phyloP scores from a whole-genome alignment of 495 filamentous ascomycete genomes.

The Hyphodiscus hymeniophilus region DNA sequence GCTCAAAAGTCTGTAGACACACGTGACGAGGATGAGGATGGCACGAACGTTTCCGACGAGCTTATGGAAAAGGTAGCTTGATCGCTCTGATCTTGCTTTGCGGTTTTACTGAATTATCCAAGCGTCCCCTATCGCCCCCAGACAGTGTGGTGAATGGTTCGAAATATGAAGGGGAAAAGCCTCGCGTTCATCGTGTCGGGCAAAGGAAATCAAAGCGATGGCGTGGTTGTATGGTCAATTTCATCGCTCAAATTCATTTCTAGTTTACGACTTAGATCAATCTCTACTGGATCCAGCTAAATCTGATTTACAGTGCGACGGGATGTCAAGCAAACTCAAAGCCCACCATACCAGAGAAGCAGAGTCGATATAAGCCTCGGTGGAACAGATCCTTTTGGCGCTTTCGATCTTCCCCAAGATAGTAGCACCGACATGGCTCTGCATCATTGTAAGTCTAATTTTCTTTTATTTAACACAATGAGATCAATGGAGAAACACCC shows the following conservation, averaged over 20 bases:
- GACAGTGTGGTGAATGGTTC: not conserved
- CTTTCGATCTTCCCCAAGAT: conserved; percentile 3
- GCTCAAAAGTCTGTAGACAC: not conserved
- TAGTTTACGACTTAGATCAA: not conserved
- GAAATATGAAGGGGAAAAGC: not conserved
- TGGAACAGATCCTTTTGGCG: conserved; percentile 3
- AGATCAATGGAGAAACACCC: not conserved
- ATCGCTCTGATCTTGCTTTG: too few species aligned
- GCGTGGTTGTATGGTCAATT: not conserved
- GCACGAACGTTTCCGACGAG: not conserved
- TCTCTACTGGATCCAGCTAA: not conserved
- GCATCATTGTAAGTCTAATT: conserved; percentile 8
- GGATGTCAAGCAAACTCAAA: not conserved
- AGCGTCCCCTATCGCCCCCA: not conserved
- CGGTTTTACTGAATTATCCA: not conserved
- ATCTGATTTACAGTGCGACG: not conserved
- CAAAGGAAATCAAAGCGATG: not conserved
- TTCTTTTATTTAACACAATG: not conserved
- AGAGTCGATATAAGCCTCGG: not conserved
- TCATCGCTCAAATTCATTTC: not conserved
- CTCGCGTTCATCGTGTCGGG: not conserved
- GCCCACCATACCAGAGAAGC: not conserved
- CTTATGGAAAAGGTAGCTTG: not conserved
- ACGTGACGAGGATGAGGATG: not conserved
- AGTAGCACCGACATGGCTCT: conserved; percentile 5